Evolutionary conservation across 495 filamentous ascomycete genomes (phyloP), one percentile per base, ranked within the genome.

Genomic region (Penicillium alfredii): DNA sequence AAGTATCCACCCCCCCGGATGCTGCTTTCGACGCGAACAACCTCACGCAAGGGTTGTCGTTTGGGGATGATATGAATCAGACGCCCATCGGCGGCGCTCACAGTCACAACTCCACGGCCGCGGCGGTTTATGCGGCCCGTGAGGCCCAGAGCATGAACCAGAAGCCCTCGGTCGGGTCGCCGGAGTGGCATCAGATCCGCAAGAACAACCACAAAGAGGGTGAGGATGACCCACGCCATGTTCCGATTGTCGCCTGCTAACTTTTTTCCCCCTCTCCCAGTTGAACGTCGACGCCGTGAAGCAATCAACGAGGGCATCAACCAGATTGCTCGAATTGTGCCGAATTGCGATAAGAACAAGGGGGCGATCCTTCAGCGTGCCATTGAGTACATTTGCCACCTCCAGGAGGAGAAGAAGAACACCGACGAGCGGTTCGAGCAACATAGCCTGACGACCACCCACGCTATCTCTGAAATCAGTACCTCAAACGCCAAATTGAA

Each of bases 171-270:
- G 92, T 98, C 16, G 92, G 92, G 5, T 89, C 88, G 1, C 89
- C 94, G 18, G 92, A 98, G 56, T 98, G 92, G 92, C 92, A 98
- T 62, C 92, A 90, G 61, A 80, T 95, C 42, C 79, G 92, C 47
- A 90, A 90, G 58, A 93, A 98, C 55, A 98, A 97, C 51, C 92
- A 98, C 68, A 98, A 98, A 76, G 92, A 98, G 73, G 92, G 92
- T 94, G 66, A 44, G 76, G 13, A 19, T 4, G 5, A 10, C n/a
- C 64, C 22, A 2, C 8, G 20, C n/a, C n/a, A n/a, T n/a, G n/a
- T n/a, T n/a, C n/a, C n/a, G n/a, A n/a, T n/a, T n/a, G n/a, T n/a
- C n/a, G n/a, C n/a, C n/a, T n/a, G n/a, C n/a, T n/a, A n/a, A n/a
- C n/a, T n/a, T n/a, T n/a, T 12, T 17, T 19, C n/a, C 23, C 13